Conservation (phyloP, 2,329 filamentous ascomycete species). For the Fusarium paranaense region DNA sequence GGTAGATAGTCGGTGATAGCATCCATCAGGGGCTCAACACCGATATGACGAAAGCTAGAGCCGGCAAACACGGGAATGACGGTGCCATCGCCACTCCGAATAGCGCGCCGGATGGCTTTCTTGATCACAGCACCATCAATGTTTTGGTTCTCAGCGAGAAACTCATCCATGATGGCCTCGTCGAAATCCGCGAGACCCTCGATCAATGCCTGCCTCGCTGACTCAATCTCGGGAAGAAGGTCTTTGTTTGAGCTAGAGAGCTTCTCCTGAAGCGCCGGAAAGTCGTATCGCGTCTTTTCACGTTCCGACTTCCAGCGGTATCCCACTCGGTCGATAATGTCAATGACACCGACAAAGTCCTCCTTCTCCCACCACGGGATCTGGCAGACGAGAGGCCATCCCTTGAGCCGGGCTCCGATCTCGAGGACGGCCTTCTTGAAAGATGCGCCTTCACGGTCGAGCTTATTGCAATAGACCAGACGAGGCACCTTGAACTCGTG, state of each 20-base stretch:
- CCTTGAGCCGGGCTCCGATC: constrained; percentile 80
- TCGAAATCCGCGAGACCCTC: constrained; percentile 91
- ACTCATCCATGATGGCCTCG: constrained; percentile 85
- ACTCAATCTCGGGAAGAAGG: constrained; percentile 75
- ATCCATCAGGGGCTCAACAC: constrained; percentile 91
- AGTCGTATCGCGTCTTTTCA: constrained; percentile 52
- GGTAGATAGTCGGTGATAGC: constrained; percentile 90
- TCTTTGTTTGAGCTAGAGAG: constrained; percentile 60
- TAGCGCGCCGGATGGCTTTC: constrained; percentile 77
- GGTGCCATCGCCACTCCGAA: constrained; percentile 75
- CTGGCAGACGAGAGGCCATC: constrained; percentile 92
- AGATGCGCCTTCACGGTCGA: constrained; percentile 80
- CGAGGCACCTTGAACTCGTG: constrained; percentile 87
- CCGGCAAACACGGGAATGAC: constrained; percentile 90
- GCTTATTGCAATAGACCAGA: constrained; percentile 81
- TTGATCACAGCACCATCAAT: constrained; percentile 76
- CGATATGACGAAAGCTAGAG: constrained; percentile 93
- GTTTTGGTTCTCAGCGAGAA: constrained; percentile 81
- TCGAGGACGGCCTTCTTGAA: constrained; percentile 90
- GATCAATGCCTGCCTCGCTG: constrained; percentile 80
- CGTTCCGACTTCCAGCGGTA: constrained; percentile 73
- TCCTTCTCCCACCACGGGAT: constrained; percentile 94
- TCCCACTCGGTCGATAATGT: constrained; percentile 80
- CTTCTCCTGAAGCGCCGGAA: constrained; percentile 50
- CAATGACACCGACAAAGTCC: constrained; percentile 84